These are phyloP conservation scores for Pleoardoris graminearum DNA, from an alignment of 2,329 filamentous ascomycete species.

Conservation along the genomic window DNA sequence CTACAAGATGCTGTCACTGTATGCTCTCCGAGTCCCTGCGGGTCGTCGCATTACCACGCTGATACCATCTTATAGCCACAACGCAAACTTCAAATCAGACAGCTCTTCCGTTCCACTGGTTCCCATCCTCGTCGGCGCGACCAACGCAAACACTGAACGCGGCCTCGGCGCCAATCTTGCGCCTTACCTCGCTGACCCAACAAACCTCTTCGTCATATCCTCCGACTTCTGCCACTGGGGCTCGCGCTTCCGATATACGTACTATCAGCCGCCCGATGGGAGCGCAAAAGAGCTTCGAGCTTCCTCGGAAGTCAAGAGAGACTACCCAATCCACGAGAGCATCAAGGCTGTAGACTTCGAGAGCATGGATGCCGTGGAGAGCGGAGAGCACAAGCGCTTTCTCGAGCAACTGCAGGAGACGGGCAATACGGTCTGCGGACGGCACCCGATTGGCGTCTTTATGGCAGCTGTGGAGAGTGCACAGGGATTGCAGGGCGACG, in stretches of 20 bases:
- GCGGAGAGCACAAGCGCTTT: slow-evolving; percentile 72
- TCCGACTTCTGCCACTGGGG: slow-evolving; percentile 99
- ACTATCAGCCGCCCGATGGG: slow-evolving; percentile 64
- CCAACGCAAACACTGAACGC: slow-evolving; percentile 67
- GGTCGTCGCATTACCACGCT: background rate
- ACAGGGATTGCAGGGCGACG: slow-evolving; percentile 51
- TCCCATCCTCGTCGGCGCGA: slow-evolving; percentile 83
- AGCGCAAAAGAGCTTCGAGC: slow-evolving; percentile 39
- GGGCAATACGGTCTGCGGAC: slow-evolving; percentile 88
- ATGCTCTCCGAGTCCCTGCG: slow-evolving; percentile 7
- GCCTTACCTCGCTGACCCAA: slow-evolving; percentile 73
- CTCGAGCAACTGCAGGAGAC: slow-evolving; percentile 70
- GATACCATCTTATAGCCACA: slow-evolving; percentile 37
- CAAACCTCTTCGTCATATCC: slow-evolving; percentile 83
- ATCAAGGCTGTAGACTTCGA: slow-evolving; percentile 78
- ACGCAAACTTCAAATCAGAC: slow-evolving; percentile 34
- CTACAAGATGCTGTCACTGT: slow-evolving; percentile 71
- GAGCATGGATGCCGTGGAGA: slow-evolving; percentile 83
- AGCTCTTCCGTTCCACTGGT: slow-evolving; percentile 72
- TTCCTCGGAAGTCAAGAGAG: slow-evolving; percentile 50
- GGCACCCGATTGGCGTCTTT: slow-evolving; percentile 90
- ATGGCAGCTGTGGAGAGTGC: slow-evolving; percentile 81
- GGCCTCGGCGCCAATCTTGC: slow-evolving; percentile 71
- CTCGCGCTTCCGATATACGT: slow-evolving; percentile 77
- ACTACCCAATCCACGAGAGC: slow-evolving; percentile 74